Evolutionary conservation across 768 basidiomycete species (phyloP), one percentile per base, ranked within the genome.

Genomic region (Mycena amicta): DNA sequence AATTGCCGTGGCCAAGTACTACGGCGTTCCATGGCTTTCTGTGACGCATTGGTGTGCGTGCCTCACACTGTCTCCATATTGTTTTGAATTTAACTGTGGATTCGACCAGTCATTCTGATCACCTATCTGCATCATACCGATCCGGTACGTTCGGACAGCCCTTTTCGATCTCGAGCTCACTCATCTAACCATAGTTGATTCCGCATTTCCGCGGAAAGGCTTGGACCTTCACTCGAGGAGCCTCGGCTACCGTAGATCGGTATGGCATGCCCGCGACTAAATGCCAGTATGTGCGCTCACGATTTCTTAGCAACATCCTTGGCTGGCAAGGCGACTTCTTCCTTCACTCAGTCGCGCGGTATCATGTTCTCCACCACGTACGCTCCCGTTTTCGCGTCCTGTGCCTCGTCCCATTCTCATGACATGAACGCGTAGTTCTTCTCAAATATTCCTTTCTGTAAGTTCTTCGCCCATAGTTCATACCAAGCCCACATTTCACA

Each of bases 1-100:
- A 20, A 40, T 59, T 0, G 49, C 59, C 13, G 69, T 75, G 18
- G 30, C 68, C 43, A 69, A 67, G 46, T 68, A 66, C 45, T 71
- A 71, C 37, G 68, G 57, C 11, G 43, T 71, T 20, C 61, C 61
- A 3, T 62, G 61, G 61, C 57, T 62, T 3, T 40, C 51, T 12
- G 61, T 63, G 15, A 63, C 54, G 2, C 61, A 63, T 28, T 63
- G 61, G 61, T 63, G 61, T 62, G 23, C 23, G 61, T 62, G 4
- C 5, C 22, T n/a, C 0, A 26, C n/a, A 16, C n/a, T 46, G 15
- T 28, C n/a, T 50, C 15, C 18, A 25, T 4, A 5, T 46, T 5
- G 20, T 8, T 13, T 33, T 8, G 13, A 2, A 3, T 2, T 30
- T 46, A 20, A 51, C 22, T n/a, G n/a, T n/a, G n/a, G 20, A 22